A percentile compares a stretch with the other conserved stretches of the same genome.
Evolutionary conservation across 148 eudicot species (phyloP).

Genomic region (Pouteria glomerata): DNA sequence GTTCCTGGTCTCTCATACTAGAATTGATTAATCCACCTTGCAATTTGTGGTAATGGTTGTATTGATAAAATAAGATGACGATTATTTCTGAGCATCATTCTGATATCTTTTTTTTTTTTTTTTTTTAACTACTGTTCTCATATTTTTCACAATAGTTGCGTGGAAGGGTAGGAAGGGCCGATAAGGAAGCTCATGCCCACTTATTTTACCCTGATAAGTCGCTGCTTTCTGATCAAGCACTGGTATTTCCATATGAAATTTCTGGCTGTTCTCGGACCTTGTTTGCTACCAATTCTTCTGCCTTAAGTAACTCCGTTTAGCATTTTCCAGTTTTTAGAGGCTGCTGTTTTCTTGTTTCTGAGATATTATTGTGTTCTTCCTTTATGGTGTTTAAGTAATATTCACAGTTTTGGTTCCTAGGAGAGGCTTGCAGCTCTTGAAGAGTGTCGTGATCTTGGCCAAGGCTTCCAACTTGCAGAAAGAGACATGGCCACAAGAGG

Average conservation of each 20-base stretch:
- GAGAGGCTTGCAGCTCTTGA: slow-evolving; percentile 95
- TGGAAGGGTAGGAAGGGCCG: slow-evolving; percentile 96
- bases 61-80: background rate
- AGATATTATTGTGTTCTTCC: background rate
- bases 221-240: slow-evolving; percentile 78
- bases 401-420: slow-evolving; percentile 29
- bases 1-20: background rate
- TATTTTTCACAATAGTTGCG: slow-evolving; percentile 44
- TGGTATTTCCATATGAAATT: slow-evolving; percentile 32
- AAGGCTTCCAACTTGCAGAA: slow-evolving; percentile 97
- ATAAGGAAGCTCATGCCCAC: slow-evolving; percentile 95
- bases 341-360: background rate
- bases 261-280: slow-evolving; percentile 2
- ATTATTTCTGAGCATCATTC: background rate
- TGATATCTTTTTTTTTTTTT: slow-evolving; percentile 8
- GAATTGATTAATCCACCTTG: background rate
- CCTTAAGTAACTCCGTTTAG: background rate
- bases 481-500: slow-evolving; percentile 98
- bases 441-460: slow-evolving; percentile 94
- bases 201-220: slow-evolving; percentile 87
- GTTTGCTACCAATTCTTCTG: background rate
- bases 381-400: background rate
- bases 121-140: background rate
- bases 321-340: background rate
- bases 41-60: slow-evolving; percentile 8